Evolutionary conservation across 2,329 filamentous ascomycete species (phyloP), one percentile per base, ranked within the genome.

Genomic region (Emergomyces pasteurianus): DNA sequence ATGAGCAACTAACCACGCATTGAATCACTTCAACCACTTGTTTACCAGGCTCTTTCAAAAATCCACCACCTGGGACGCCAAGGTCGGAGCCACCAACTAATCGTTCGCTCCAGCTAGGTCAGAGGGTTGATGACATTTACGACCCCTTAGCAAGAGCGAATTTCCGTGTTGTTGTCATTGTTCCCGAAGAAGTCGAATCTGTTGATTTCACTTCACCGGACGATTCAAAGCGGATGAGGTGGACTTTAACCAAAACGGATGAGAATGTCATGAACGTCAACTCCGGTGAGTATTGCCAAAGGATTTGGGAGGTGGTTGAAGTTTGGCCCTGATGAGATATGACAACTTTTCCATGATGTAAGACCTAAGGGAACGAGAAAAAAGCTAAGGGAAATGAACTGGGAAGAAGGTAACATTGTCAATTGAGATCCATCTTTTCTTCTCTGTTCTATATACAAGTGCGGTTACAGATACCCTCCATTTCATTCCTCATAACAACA

Each of bases 111-210:
- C 72, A 75, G 58, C 67, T 83, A 1, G 83, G 82, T 12, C 84
- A 88, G 71, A 85, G 84, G 72, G 85, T 94, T 18, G 80, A 83
- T 21, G 84, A 87, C 67, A 73, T 95, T 6, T 74, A 89, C 52
- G 90, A 97, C 67, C 65, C 69, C 6, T 66, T 87, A 60, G 89
- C 90, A 47, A 80, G 90, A 66, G 77, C 76, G 65, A 89, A 95
- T 72, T 96, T 95, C 71, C 80, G 92, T 59, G 89, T 96, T 0
- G 89, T 96, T 3, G 86, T 94, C 70, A 94, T 99, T 71, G 84
- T 86, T 56, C 86, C 95, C 0, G 83, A 88, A 9, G 84, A 88
- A 71, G 86, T 95, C 23, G 91, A 95, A 71, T 80, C 81, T 67
- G 78, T 88, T 18, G 88, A 94, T 71, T 73, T 95, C 59, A 85